Conservation (phyloP, 768 basidiomycete genomes). For the Macrolepiota fuliginosa region DNA sequence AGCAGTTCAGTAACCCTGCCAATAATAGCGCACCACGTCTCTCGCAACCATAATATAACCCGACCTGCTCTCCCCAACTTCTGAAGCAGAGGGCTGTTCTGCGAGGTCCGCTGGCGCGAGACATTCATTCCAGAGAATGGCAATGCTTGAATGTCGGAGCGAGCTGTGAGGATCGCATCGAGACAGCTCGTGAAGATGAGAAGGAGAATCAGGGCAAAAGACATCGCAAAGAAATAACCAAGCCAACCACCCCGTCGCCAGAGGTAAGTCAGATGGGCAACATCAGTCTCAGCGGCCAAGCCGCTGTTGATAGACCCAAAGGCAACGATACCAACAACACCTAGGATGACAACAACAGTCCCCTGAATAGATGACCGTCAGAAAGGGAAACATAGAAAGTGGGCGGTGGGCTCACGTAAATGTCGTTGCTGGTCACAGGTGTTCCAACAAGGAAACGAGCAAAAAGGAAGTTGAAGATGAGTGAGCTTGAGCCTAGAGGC, state of each 20-base stretch:
- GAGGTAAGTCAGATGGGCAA: conserved; percentile 71
- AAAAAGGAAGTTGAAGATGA: conserved; percentile 96
- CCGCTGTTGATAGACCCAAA: conserved; percentile 86
- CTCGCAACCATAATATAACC: conserved; percentile 25
- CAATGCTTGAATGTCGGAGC: conserved; percentile 64
- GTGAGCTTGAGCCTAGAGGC: conserved; percentile 87
- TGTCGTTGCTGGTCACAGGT: conserved; percentile 80
- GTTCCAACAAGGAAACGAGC: conserved; percentile 87
- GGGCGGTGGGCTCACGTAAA: conserved; percentile 52
- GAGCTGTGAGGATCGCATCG: conserved; percentile 67
- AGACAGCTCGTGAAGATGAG: conserved; percentile 71
- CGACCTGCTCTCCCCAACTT: conserved; percentile 21
- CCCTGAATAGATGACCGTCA: conserved; percentile 43
- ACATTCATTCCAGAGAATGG: conserved; percentile 39
- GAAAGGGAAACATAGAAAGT: background rate
- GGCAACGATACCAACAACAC: conserved; percentile 85
- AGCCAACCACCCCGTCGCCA: conserved; percentile 92
- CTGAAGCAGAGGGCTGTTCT: conserved; percentile 11
- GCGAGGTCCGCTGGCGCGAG: conserved; percentile 13
- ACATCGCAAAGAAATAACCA: conserved; percentile 83
- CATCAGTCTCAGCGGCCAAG: conserved; percentile 69
- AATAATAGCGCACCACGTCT: conserved; percentile 46
- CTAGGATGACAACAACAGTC: conserved; percentile 77
- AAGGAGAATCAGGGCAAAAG: conserved; percentile 60
- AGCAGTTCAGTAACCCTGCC: conserved; percentile 56